These are phyloP conservation scores for Hypoxylon fragiforme DNA, from an alignment of 495 filamentous ascomycete species.

Conservation along the genomic window DNA sequence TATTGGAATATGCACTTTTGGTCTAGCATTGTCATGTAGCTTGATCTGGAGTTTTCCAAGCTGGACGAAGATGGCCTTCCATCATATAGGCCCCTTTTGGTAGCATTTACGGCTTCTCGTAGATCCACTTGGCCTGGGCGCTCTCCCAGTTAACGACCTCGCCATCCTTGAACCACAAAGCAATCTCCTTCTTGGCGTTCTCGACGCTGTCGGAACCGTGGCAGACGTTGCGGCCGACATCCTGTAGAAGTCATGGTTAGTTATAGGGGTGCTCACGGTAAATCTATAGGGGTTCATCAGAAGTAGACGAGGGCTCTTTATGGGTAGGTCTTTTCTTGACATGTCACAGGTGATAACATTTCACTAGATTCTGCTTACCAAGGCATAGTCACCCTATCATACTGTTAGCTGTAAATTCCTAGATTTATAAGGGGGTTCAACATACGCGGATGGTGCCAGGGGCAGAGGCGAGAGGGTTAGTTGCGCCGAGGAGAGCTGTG, in stretches of 20 bases:
- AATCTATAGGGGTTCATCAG: too few relatives aligned
- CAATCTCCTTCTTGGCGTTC: slow-evolving; percentile 99
- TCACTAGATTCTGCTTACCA: background rate
- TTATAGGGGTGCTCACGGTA: too few relatives aligned
- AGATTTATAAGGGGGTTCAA: slow-evolving; percentile 28
- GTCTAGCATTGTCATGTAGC: slow-evolving; percentile 2
- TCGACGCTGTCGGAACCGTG: slow-evolving; percentile 98
- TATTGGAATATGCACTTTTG: slow-evolving; percentile 12
- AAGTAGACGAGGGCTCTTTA: too few relatives aligned
- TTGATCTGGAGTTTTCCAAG: background rate
- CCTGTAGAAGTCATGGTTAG: slow-evolving; percentile 40
- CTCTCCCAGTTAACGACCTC: slow-evolving; percentile 82
- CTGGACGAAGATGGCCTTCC: slow-evolving; percentile 4
- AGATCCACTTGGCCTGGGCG: slow-evolving; percentile 86
- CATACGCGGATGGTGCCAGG: slow-evolving; percentile 94
- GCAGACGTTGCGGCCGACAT: slow-evolving; percentile 98
- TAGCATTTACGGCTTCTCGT: slow-evolving; percentile 68
- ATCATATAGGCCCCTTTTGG: slow-evolving; percentile 2
- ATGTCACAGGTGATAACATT: too few relatives aligned
- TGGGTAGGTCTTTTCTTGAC: too few relatives aligned
- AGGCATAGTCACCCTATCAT: slow-evolving; percentile 39
- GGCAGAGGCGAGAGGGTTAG: slow-evolving; percentile 90
- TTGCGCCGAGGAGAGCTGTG: slow-evolving; percentile 87
- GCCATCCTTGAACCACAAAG: slow-evolving; percentile 88
- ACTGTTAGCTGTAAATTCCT: slow-evolving; percentile 4